Evolutionary conservation across 108 stramenopile species (phyloP), one percentile per base, ranked within the genome.

Genomic region (Nitzschia putrida): DNA sequence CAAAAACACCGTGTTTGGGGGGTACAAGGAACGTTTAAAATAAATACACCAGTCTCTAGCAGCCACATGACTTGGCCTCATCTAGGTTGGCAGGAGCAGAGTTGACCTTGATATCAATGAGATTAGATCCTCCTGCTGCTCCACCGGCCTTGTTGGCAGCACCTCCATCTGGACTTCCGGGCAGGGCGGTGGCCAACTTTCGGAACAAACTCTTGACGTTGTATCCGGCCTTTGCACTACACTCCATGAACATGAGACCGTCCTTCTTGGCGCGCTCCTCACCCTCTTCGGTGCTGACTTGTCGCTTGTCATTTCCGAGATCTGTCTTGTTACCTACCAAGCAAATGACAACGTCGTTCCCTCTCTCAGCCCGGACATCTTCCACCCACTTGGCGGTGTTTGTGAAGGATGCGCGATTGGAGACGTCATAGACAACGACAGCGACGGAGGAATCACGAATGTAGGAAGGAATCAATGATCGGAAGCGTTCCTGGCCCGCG

Each of bases 251-350:
- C 73, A 99, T 81, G 18, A 98, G 77, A 12, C 88, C 92, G 70
- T 98, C 96, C 71, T 91, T 87, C 42, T 85, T 85, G 24, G 99
- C 96, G 21, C 91, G 89, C 61, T 97, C 96, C 69, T 97, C 96
- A 29, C 98, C 99, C 73, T 99, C 99, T 66, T 98, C 99, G 14
- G 93, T 96, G 54, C 83, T 78, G 20, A 97, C 92, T 82, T 97
- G 94, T 71, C 99, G 85, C 73, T 97, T 94, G 66, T 98, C 98
- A 75, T 94, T 94, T 13, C 93, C 91, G 23, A 98, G 80, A 77
- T 99, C 99, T 14, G 97, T 98, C 84, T 99, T 99, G 76, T 99
- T 99, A 43, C 98, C 99, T 21, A 99, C 99, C 13, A 99, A 72
- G 72, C 97, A 96, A 84, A 99, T 93, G 57, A 99, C 92, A 23